These are phyloP conservation scores for Podospora australis DNA, from an alignment of 495 filamentous ascomycete genomes.

Conservation along the genomic window DNA sequence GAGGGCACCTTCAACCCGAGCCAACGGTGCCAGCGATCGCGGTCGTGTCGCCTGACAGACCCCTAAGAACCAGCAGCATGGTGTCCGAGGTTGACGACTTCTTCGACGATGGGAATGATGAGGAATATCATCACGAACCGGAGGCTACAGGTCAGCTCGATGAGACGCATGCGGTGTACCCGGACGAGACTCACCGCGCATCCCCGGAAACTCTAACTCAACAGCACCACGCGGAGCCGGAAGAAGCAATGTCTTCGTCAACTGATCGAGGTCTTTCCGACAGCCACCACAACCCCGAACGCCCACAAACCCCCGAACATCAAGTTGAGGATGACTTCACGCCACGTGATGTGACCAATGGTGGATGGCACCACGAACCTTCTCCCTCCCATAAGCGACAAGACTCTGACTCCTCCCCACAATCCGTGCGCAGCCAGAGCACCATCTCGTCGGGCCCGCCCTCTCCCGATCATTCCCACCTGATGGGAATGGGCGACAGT, in stretches of 20 bases:
- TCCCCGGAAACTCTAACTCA: no score
- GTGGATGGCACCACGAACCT: background rate
- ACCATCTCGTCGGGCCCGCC: conserved; percentile 16
- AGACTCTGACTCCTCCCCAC: conserved; percentile 12
- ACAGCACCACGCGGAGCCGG: no score
- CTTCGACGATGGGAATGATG: background rate
- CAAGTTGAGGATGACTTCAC: background rate
- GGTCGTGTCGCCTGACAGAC: background rate
- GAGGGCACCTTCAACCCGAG: no score
- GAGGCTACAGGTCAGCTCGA: background rate
- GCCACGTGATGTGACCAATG: background rate
- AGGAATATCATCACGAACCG: background rate
- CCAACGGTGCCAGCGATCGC: background rate
- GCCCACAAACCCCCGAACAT: conserved; percentile 14
- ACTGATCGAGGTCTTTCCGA: background rate
- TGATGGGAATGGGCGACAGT: background rate
- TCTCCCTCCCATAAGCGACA: background rate
- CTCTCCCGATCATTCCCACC: conserved; percentile 6
- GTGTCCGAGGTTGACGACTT: conserved; percentile 7
- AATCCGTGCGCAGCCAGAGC: conserved; percentile 16
- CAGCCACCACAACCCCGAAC: conserved; percentile 4
- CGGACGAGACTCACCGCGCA: no score
- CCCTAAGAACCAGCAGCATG: background rate
- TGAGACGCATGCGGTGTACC: background rate
- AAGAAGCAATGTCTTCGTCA: background rate